These are phyloP conservation scores for Aspergillus niger DNA, from an alignment of 2,329 filamentous ascomycete genomes.

Conservation along the genomic window DNA sequence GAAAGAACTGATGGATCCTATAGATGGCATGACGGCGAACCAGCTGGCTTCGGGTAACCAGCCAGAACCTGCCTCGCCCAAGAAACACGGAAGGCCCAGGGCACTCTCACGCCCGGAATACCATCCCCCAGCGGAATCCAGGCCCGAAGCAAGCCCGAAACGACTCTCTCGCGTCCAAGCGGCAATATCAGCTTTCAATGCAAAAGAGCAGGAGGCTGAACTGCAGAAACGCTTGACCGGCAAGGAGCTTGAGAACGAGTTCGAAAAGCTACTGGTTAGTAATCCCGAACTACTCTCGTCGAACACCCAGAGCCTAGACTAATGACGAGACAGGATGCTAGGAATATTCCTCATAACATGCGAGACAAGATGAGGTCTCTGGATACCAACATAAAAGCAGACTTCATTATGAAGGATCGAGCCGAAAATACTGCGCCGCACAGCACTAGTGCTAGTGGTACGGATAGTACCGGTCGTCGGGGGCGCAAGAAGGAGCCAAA, in stretches of 20 bases:
- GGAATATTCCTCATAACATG: conserved; percentile 93
- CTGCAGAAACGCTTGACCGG: conserved; percentile 49
- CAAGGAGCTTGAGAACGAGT: conserved; percentile 62
- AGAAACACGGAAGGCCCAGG: conserved; percentile 24
- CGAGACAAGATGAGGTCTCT: conserved; percentile 92
- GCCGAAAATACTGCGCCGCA: conserved; percentile 60
- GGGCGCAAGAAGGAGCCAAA: conserved; percentile 47
- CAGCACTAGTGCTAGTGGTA: conserved; percentile 43
- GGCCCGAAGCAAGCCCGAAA: conserved; percentile 42
- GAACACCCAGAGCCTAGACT: not conserved
- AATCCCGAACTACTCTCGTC: conserved; percentile 14
- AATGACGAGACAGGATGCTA: conserved; percentile 64
- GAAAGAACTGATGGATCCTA: conserved; percentile 35
- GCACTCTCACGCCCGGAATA: conserved; percentile 37
- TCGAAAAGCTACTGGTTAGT: conserved; percentile 62
- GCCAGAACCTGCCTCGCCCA: conserved; percentile 22
- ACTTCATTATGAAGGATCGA: conserved; percentile 90
- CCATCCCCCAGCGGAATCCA: conserved; percentile 33
- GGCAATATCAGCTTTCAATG: conserved; percentile 64
- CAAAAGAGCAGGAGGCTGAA: conserved; percentile 54
- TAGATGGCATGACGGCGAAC: conserved; percentile 30
- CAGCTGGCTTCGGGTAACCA: conserved; percentile 20
- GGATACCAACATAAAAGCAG: conserved; percentile 86
- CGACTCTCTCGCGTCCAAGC: conserved; percentile 62
- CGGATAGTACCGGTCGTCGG: conserved; percentile 34